These are phyloP conservation scores for Jamesozyma lodderae DNA, from an alignment of 805 yeast genomes.

Conservation along the genomic window DNA sequence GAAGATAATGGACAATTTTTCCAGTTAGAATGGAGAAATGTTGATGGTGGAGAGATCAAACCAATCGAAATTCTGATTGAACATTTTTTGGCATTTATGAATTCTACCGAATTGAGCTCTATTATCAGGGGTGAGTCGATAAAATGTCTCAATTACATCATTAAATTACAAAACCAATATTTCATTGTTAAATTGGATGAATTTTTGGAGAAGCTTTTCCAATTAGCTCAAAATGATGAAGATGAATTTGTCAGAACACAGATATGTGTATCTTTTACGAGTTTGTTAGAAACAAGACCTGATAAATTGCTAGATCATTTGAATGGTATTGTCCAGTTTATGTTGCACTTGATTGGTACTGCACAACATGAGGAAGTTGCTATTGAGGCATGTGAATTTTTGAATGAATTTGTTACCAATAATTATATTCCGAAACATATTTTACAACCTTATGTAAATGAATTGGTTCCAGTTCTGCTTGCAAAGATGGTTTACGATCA, in stretches of 20 bases:
- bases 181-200: slow-evolving; percentile 57
- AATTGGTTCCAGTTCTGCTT: slow-evolving; percentile 68
- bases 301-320: slow-evolving; percentile 74
- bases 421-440: slow-evolving; percentile 43
- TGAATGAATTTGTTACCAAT: slow-evolving; percentile 63
- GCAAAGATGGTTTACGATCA: slow-evolving; percentile 83
- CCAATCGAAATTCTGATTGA: slow-evolving; percentile 66
- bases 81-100: slow-evolving; percentile 47
- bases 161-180: slow-evolving; percentile 59
- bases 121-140: slow-evolving; percentile 54
- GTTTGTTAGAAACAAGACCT: slow-evolving; percentile 66
- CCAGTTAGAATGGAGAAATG: slow-evolving; percentile 50
- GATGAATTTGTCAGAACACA: slow-evolving; percentile 56
- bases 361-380: slow-evolving; percentile 61
- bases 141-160: slow-evolving; percentile 66
- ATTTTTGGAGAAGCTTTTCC: slow-evolving; percentile 55
- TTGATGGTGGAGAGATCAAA: slow-evolving; percentile 21
- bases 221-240: slow-evolving; percentile 50
- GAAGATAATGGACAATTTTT: slow-evolving; percentile 71
- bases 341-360: slow-evolving; percentile 64
- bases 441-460: slow-evolving; percentile 48
- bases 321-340: slow-evolving; percentile 77
- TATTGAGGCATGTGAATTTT: slow-evolving; percentile 86
- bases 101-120: slow-evolving; percentile 25
- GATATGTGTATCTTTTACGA: slow-evolving; percentile 67